Percentiles rank a stretch among this genome's conserved stretches.
phyloP scores from a whole-genome alignment of 306 rosid genomes.

The Acacia crassicarpa region DNA sequence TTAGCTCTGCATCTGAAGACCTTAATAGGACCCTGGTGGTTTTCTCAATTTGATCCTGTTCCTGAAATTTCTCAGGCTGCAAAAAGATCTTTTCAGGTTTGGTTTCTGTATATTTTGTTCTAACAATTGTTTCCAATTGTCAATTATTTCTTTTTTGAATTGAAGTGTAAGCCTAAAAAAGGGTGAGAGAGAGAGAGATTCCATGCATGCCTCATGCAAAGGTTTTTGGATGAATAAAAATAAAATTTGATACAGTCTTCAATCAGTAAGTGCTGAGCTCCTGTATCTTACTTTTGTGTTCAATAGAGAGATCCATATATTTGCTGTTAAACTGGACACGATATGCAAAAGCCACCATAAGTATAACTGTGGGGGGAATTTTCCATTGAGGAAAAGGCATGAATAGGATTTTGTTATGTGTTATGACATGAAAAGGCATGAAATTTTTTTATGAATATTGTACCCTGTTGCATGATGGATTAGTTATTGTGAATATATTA shows the following conservation, averaged over 20 bases:
- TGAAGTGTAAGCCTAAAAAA: not conserved
- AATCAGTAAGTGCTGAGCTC: too few relatives aligned
- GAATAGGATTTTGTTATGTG: too few relatives aligned
- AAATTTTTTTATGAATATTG: not conserved
- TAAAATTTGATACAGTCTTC: too few relatives aligned
- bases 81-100: slow-evolving; percentile 91
- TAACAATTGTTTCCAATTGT: slow-evolving; percentile 19
- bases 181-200: not conserved
- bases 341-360: too few relatives aligned
- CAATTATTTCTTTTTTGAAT: slow-evolving; percentile 9
- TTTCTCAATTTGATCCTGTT: slow-evolving; percentile 93
- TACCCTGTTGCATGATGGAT: slow-evolving; percentile 18
- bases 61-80: slow-evolving; percentile 94
- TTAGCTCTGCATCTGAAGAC: slow-evolving; percentile 86
- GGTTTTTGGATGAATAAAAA: not conserved
- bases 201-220: slow-evolving; percentile 7
- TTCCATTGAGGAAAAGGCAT: too few relatives aligned
- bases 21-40: slow-evolving; percentile 99
- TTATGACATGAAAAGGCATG: too few relatives aligned
- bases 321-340: too few relatives aligned
- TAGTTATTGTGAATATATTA: not conserved
- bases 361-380: too few relatives aligned
- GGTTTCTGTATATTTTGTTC: slow-evolving; percentile 32
- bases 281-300: too few relatives aligned
- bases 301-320: too few relatives aligned